Base-by-base conservation (phyloP, 352 stramenopile genomes). In the Globisporangium canariense region DNA sequence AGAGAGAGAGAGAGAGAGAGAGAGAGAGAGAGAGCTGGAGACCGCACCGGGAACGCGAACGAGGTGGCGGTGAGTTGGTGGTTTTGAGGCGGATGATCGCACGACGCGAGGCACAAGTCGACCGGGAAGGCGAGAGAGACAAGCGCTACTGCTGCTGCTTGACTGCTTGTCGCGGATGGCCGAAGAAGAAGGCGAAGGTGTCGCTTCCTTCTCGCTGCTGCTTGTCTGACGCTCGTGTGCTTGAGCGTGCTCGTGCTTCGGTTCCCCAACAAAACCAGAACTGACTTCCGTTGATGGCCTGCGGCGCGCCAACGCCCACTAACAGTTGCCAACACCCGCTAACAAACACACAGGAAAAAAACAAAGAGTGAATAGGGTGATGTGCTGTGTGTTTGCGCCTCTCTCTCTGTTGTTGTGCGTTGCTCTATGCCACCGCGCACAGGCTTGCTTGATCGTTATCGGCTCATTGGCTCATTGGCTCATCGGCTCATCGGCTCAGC, bases 231-330 rank as follows among this genome's bases (percentile, higher is more conserved):
- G 20, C 22, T 41, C 36, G 36, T 41, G 36, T 41, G 32, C 32
- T 28, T 28, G 25, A 28, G 34, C 34, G 34, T 38, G 36, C 36
- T 11, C 3, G 30, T 16, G 61, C 59, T 64, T 69, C 60, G 49
- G 51, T 64, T 66, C 64, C 54, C 67, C 67, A 66, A 76, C 59
- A 78, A 86, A 88, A 88, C 71, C 75, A 80, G 77, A 85, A 88
- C 79, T 86, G 76, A 84, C 77, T 88, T 63, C 43, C 55, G 32
- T 58, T 58, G 52, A 58, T 58, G 52, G 52, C 52, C 32, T 45
- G 52, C 52, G 18, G 18, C 52, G 16, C 52, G n/a, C 52, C 9
- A 16, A 58, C 52, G 10, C 52, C 32, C 52, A n/a, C 10, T 32
- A 28, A 46, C 52, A 1, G 3, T 32, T 30, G 51, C 16, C 40